Conservation (phyloP, 768 basidiomycete species). For the Suillus sp. region DNA sequence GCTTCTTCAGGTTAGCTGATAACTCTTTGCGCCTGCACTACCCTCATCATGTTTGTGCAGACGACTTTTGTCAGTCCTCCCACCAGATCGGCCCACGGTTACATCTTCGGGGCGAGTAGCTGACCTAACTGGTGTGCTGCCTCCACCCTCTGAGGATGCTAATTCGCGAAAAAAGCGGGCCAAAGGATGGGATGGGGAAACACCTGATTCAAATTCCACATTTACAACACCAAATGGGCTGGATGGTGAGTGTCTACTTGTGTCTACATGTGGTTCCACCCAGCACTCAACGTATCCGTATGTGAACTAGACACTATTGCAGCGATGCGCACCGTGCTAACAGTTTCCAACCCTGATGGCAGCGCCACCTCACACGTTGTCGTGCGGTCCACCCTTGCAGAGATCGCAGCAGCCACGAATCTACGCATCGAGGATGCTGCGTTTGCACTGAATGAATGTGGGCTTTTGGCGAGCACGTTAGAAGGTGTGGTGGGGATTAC, state of each 20-base stretch:
- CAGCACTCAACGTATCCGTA: not conserved
- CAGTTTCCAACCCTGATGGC: slow-evolving; percentile 60
- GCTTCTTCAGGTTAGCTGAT: slow-evolving; percentile 71
- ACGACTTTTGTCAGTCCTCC: slow-evolving; percentile 62
- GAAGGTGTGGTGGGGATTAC: slow-evolving; percentile 59
- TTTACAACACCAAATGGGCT: slow-evolving; percentile 38
- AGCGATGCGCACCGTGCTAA: slow-evolving; percentile 56
- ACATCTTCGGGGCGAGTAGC: slow-evolving; percentile 47
- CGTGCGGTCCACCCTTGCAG: slow-evolving; percentile 69
- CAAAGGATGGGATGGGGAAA: slow-evolving; percentile 80
- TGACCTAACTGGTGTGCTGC: slow-evolving; percentile 39
- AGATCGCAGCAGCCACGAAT: slow-evolving; percentile 79
- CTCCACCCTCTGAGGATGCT: slow-evolving; percentile 35
- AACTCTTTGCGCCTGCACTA: slow-evolving; percentile 10
- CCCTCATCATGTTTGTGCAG: slow-evolving; percentile 25
- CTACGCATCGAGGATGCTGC: slow-evolving; percentile 84
- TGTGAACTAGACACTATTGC: slow-evolving; percentile 3
- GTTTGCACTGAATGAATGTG: slow-evolving; percentile 87
- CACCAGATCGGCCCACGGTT: slow-evolving; percentile 51
- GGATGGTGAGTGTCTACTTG: slow-evolving; percentile 39
- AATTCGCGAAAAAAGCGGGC: slow-evolving; percentile 45
- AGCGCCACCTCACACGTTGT: slow-evolving; percentile 70
- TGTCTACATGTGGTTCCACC: not conserved
- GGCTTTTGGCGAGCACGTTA: slow-evolving; percentile 53
- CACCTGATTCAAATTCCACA: slow-evolving; percentile 39